Percentiles rank a stretch among this genome's conserved stretches.
Evolutionary conservation across 2,329 filamentous ascomycete genomes (phyloP).

Genomic region (Catunica adiposa): DNA sequence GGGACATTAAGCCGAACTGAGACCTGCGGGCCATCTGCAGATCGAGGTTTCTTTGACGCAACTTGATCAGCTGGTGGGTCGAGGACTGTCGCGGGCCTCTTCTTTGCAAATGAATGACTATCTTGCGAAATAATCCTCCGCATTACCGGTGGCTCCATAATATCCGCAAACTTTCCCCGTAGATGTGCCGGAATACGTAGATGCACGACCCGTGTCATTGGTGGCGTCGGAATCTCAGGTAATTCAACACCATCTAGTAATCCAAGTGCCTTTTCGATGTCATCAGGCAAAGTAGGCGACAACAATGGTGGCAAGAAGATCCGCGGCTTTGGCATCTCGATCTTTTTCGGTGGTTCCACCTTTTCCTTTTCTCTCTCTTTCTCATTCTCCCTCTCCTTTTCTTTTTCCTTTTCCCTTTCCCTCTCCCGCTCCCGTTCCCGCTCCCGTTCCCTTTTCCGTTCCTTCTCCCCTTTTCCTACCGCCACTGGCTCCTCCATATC

Average conservation of each 20-base stretch:
- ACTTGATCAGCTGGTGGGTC: conserved; percentile 11
- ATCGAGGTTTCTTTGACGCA: conserved; percentile 12
- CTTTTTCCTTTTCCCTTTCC: too few species aligned
- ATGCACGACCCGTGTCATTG: conserved; percentile 4
- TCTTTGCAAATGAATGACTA: conserved; percentile 6
- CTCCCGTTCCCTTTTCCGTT: neutral
- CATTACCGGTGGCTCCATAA: conserved; percentile 6
- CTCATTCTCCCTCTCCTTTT: too few species aligned
- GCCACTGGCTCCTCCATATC: neutral
- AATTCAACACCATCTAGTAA: conserved; percentile 10
- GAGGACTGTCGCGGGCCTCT: conserved; percentile 9
- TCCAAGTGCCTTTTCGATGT: conserved; percentile 31
- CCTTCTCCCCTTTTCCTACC: too few species aligned
- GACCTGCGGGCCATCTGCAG: neutral
- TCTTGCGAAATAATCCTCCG: conserved; percentile 3
- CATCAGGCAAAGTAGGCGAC: conserved; percentile 38
- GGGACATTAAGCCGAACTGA: conserved; percentile 11
- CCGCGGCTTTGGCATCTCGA: conserved; percentile 17
- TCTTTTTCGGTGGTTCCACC: conserved; percentile 12
- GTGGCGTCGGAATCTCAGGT: neutral
- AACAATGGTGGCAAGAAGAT: conserved; percentile 28
- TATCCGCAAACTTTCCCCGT: conserved; percentile 6
- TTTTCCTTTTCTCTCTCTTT: neutral
- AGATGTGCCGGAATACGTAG: conserved; percentile 4
- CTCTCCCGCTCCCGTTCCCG: neutral